Evolutionary conservation across 108 stramenopile species (phyloP), one percentile per base, ranked within the genome.

Genomic region (Cyclotella sp.): DNA sequence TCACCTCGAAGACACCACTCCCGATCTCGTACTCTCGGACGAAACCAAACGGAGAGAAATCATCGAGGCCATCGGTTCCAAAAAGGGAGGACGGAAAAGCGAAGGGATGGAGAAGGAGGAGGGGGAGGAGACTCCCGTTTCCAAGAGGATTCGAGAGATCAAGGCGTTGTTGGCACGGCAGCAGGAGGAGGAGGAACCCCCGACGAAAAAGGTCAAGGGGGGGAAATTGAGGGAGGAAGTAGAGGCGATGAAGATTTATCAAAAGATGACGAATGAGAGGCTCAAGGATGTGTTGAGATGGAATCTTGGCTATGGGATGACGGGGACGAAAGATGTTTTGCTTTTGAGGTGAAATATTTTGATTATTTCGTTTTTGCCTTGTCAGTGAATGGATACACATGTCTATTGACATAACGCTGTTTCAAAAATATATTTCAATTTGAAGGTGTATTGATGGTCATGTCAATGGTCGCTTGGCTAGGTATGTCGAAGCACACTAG

Each of bases 251-350:
- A 70, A 21, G 41, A 71, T 75, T 40, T 86, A 89, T 68, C 54
- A 77, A 1, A 80, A 81, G n/a, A 75, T 61, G 57, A 91, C 83
- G 43, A 64, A 44, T 27, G 88, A 81, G 18, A 87, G 86, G 40
- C 79, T 95, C 46, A 88, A 95, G 63, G 89, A 91, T 70, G 30
- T 87, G 18, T 65, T 95, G 63, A 67, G 89, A 1, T 95, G 91
- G 90, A 95, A 95, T 73, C 40, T 79, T 41, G 81, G 73, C 0
- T 89, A 92, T 67, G 65, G 81, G 19, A 73, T 84, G 12, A 72
- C 28, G 16, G 94, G 94, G 9, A 87, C 64, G 34, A 95, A 93
- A 60, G 82, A 90, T 54, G 68, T 86, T 70, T 70, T 91, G n/a
- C 41, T 93, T 42, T 68, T 73, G 67, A 67, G 78, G 78, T 79